Evolutionary conservation across 495 filamentous ascomycete species (phyloP), one percentile per base, ranked within the genome.

Genomic region (Annulohypoxylon moriforme): DNA sequence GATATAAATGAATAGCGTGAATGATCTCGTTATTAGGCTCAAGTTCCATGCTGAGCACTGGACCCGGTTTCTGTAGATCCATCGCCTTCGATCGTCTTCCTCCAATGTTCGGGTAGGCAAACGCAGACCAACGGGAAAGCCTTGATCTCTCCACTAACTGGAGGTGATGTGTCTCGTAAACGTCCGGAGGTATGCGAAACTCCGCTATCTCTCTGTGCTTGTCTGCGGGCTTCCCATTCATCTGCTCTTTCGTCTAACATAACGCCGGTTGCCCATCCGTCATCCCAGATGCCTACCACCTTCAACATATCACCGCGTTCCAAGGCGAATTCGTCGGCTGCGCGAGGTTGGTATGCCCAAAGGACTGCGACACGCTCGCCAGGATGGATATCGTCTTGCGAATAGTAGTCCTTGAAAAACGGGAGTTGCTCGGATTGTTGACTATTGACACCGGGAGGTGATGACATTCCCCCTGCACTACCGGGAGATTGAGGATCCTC

Each of bases 361-460:
- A 99, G 87, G 6, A 92, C 92, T 10, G 96, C 87, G 27, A 99
- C 96, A 63, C 89, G 91, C 75, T 98, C 94, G 33, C 92, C 91
- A 3, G 96, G 91, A 67, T 94, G 93, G 68, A 99, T 97, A 70
- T 98, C 94, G 75, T 98, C 95, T 72, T 93, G 89, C 3, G 95
- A 98, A 80, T 99, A 99, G 79, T 99, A 99, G 75, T 99, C 96
- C 75, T 97, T 97, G 89, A 99, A 99, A 76, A 90, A 94, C 7
- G 92, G 89, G 33, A 99, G 80, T 77, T 97, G 96, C 83, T 99
- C 96, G 0, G 94, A 97, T 76, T 97, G 94, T 64, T 94, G 92
- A 75, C 93, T 97, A 4, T 91, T 88, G 56, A 96, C 76, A 24
- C 90, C 94, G 76, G 91, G 90, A 1, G 94, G 94, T 9, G 93